These are phyloP conservation scores for Sugiyamaella castrensis DNA, from an alignment of 1,139 yeast species.

Conservation along the genomic window DNA sequence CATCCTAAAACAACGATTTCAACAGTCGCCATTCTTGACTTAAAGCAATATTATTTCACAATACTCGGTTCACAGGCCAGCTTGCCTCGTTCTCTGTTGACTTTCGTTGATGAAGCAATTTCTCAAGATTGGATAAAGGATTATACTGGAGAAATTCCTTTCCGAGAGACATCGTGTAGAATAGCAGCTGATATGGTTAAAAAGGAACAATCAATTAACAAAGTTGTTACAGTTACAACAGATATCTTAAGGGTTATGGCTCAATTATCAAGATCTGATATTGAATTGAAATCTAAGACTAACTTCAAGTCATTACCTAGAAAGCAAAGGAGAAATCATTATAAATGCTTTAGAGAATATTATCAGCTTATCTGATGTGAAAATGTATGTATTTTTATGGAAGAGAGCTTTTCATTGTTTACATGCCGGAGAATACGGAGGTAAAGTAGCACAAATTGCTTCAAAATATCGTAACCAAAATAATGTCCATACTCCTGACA, in stretches of 20 bases:
- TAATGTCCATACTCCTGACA: constrained; percentile 4
- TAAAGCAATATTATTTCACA: constrained; percentile 8
- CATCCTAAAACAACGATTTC: constrained; percentile 1
- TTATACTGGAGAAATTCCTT: constrained; percentile 9
- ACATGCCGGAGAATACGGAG: constrained; percentile 16
- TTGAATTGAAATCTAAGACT: constrained; percentile 7
- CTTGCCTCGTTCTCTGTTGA: constrained; percentile 1
- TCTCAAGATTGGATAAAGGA: constrained; percentile 8
- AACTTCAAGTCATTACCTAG: constrained; percentile 13
- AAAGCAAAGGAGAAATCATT: constrained; percentile 6
- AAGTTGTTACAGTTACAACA: constrained; percentile 5
- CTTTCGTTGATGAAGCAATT: constrained; percentile 7
- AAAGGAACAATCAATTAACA: constrained; percentile 1
- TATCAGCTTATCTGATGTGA: constrained; percentile 10
- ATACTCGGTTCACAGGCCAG: constrained; percentile 10
- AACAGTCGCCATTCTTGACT: constrained; percentile 1
- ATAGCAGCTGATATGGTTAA: constrained; percentile 6
- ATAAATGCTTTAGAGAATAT: constrained; percentile 10
- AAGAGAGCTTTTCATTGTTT: constrained; percentile 14
- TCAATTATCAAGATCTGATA: constrained; percentile 6
- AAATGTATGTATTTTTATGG: constrained; percentile 9
- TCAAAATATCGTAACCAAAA: constrained; percentile 4
- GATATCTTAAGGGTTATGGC: constrained; percentile 16
- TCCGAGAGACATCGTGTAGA: constrained; percentile 9
- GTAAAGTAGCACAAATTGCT: constrained; percentile 9